A percentile compares a stretch with the other conserved stretches of the same genome.
These are phyloP conservation scores for grape (Vitis vinifera) DNA, from an alignment of 164 flowering plant genomes.

Conservation along the genomic window ASM3070453v1 NC_081807.1:16232001-16232500, in stretches of 20 bases:
- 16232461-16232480: too few species aligned
- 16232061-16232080: slow-evolving; percentile 13
- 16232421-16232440: too few species aligned
- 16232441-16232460: too few species aligned
- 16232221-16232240: not conserved
- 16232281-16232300: too few species aligned
- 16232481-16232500: too few species aligned
- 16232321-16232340: too few species aligned
- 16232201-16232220: slow-evolving; percentile 12
- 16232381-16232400: too few species aligned
- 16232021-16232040: not conserved
- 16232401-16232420: too few species aligned
- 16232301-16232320: too few species aligned
- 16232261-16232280: too few species aligned
- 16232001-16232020: not conserved
- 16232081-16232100: not conserved
- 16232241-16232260: slow-evolving; percentile 14
- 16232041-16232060: not conserved
- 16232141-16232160: not conserved
- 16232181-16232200: slow-evolving; percentile 14
- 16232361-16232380: too few species aligned
- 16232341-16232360: too few species aligned
- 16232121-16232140: slow-evolving; percentile 1
- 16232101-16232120: slow-evolving; percentile 10
- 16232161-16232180: slow-evolving; percentile 16